Evolutionary conservation across 2,329 filamentous ascomycete species (phyloP).

Genomic region (Hymenoscyphus repandus): DNA sequence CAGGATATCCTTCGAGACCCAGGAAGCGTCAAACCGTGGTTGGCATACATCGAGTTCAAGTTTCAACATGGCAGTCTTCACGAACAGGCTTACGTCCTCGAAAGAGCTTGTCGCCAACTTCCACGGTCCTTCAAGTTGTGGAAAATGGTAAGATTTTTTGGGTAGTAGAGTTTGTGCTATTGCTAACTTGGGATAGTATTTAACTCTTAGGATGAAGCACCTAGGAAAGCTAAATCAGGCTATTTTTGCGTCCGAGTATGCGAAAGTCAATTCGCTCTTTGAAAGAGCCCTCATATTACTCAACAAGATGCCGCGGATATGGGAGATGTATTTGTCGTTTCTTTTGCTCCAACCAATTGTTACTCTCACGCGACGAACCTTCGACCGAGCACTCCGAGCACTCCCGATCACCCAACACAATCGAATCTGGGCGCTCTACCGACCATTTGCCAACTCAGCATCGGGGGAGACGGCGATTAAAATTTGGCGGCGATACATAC

Average conservation of each 20-base stretch:
- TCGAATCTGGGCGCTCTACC: conserved; percentile 88
- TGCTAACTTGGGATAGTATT: conserved; percentile 53
- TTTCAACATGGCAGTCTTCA: conserved; percentile 75
- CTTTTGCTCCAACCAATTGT: conserved; percentile 87
- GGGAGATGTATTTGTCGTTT: conserved; percentile 95
- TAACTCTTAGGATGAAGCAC: conserved; percentile 78
- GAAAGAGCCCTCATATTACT: conserved; percentile 87
- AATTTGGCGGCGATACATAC: conserved; percentile 94
- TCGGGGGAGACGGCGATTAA: conserved; percentile 86
- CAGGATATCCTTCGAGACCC: conserved; percentile 87
- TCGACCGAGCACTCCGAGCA: conserved; percentile 86
- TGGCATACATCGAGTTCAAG: conserved; percentile 91
- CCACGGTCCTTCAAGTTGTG: conserved; percentile 97
- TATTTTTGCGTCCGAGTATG: conserved; percentile 71
- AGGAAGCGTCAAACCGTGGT: conserved; percentile 86
- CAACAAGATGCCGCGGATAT: conserved; percentile 98
- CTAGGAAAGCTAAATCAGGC: conserved; percentile 78
- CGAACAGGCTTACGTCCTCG: conserved; percentile 83
- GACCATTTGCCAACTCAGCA: conserved; percentile 84
- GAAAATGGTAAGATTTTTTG: conserved; percentile 65
- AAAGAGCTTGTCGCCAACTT: conserved; percentile 82
- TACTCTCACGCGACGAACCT: conserved; percentile 78
- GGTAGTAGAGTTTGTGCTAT: conserved; percentile 3
- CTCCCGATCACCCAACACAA: conserved; percentile 93
- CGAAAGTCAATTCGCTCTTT: conserved; percentile 92